These are phyloP conservation scores for Microdochium nivale DNA, from an alignment of 2,329 filamentous ascomycete species.

Conservation along the genomic window DNA sequence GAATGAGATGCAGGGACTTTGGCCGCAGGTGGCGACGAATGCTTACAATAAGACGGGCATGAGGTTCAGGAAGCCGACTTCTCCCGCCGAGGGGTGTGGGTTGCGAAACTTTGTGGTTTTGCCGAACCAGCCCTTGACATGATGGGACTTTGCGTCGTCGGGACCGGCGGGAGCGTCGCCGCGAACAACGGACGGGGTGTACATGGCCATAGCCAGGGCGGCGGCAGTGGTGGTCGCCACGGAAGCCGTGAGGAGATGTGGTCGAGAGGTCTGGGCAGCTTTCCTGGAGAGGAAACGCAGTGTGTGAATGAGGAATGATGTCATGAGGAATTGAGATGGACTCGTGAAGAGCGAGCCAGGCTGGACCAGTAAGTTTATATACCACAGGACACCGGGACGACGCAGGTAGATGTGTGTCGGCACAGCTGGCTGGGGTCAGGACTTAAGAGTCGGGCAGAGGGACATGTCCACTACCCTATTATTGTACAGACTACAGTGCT, in stretches of 20 bases:
- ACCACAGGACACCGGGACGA: no score
- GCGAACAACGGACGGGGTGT: neutral
- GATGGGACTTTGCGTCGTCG: conserved; percentile 36
- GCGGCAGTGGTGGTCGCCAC: neutral
- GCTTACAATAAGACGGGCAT: neutral
- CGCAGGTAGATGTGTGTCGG: no score
- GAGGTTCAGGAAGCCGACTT: neutral
- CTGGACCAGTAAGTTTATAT: neutral
- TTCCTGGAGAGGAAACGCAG: neutral
- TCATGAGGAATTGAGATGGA: neutral
- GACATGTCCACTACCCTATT: no score
- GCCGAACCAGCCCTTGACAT: conserved; percentile 32
- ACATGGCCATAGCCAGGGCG: neutral
- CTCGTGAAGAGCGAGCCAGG: neutral
- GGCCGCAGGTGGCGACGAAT: neutral
- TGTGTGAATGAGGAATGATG: neutral
- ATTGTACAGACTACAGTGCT: no score
- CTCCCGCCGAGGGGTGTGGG: conserved; percentile 33
- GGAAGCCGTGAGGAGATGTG: neutral
- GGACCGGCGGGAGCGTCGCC: conserved; percentile 24
- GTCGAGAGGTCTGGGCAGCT: neutral
- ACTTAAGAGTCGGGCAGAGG: no score
- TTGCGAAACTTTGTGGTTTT: conserved; percentile 37
- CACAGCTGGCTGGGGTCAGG: no score
- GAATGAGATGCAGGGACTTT: neutral